Evolutionary conservation across 495 filamentous ascomycete genomes (phyloP).

Genomic region (Xylaria venustula): DNA sequence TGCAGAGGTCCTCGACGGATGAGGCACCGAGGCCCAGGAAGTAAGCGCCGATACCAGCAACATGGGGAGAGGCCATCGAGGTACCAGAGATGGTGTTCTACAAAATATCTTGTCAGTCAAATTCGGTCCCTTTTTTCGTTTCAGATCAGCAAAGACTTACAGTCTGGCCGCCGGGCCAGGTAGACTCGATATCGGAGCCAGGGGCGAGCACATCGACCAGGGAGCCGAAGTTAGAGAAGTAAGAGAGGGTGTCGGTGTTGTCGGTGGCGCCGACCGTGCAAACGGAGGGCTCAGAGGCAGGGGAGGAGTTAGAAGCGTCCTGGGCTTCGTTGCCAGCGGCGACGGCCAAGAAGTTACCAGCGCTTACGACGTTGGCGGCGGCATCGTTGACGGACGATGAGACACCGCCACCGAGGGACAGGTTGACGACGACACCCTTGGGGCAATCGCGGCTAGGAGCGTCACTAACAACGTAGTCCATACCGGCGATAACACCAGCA

Average conservation of each 20-base stretch:
- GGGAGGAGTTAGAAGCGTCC: slow-evolving; percentile 42
- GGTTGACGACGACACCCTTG: slow-evolving; percentile 45
- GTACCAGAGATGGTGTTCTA: slow-evolving; percentile 62
- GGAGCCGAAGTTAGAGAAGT: slow-evolving; percentile 57
- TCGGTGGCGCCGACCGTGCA: slow-evolving; percentile 58
- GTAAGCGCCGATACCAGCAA: slow-evolving; percentile 55
- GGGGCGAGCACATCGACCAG: slow-evolving; percentile 59
- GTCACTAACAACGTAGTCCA: slow-evolving; percentile 50
- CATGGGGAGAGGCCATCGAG: slow-evolving; percentile 56
- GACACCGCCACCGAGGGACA: slow-evolving; percentile 47
- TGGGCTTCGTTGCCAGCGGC: slow-evolving; percentile 47
- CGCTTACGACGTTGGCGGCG: slow-evolving; percentile 39
- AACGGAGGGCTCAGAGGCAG: slow-evolving; percentile 50
- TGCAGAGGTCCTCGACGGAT: slow-evolving; percentile 33
- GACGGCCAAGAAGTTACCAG: slow-evolving; percentile 47
- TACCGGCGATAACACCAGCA: slow-evolving; percentile 54
- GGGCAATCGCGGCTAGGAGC: slow-evolving; percentile 29
- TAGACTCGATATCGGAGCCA: slow-evolving; percentile 49
- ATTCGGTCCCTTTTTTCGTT: slow-evolving; percentile 21
- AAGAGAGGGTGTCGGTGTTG: slow-evolving; percentile 41
- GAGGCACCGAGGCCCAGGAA: slow-evolving; percentile 40
- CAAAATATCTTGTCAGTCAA: slow-evolving; percentile 21
- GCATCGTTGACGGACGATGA: slow-evolving; percentile 48
- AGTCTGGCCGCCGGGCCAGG: slow-evolving; percentile 47
- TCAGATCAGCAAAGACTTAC: background rate